phyloP scores from a whole-genome alignment of 2,329 filamentous ascomycete species.

The Hysterium pulicare region DNA sequence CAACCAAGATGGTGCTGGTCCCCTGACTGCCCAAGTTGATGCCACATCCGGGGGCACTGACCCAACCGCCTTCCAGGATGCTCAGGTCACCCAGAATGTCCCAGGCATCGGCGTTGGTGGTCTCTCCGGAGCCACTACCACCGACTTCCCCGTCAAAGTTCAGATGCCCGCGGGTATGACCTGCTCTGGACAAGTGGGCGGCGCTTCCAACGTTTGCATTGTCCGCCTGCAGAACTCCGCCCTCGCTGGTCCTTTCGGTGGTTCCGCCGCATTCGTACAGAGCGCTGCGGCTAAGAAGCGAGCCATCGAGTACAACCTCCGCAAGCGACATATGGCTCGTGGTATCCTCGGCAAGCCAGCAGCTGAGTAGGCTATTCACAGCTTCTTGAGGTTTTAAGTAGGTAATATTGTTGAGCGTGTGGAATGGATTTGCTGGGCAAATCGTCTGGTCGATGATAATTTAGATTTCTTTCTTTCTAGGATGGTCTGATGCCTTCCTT shows the following conservation, averaged over 20 bases:
- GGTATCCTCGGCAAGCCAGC: conserved; percentile 32
- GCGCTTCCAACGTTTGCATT: conserved; percentile 61
- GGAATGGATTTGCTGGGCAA: conserved; percentile 1
- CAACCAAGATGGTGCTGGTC: conserved; percentile 68
- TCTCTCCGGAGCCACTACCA: conserved; percentile 57
- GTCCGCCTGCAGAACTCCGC: conserved; percentile 62
- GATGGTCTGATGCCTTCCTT: neutral
- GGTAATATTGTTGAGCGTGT: neutral
- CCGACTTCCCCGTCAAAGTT: conserved; percentile 62
- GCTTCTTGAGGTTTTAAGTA: neutral
- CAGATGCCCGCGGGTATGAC: conserved; percentile 67
- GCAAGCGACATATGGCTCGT: conserved; percentile 36
- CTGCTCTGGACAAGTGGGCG: conserved; percentile 58
- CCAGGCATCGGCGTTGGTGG: conserved; percentile 57
- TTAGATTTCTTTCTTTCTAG: neutral
- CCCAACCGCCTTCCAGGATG: conserved; percentile 56
- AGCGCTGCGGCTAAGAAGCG: conserved; percentile 57
- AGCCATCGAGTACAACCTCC: conserved; percentile 54
- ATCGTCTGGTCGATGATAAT: neutral
- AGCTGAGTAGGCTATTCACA: neutral
- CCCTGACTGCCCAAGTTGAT: conserved; percentile 59
- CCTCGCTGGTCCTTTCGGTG: conserved; percentile 63
- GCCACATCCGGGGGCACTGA: conserved; percentile 62
- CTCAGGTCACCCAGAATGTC: conserved; percentile 59
- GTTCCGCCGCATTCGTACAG: conserved; percentile 64